Base-by-base conservation (phyloP, 1,284 basidiomycete genomes). In the Trametes pubescens region DNA sequence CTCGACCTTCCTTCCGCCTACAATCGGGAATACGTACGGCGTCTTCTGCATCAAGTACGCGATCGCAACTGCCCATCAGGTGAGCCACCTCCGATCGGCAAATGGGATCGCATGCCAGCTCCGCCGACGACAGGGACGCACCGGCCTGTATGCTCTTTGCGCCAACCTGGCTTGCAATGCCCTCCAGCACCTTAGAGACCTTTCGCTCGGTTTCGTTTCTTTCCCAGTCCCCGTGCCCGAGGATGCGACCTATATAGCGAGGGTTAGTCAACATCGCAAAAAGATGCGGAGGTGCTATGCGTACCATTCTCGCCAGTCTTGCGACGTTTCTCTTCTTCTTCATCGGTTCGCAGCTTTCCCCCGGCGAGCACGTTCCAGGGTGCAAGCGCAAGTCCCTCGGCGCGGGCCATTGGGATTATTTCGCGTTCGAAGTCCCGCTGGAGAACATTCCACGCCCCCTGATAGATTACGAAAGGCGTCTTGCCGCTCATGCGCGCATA, bases 401-500 rank as follows among this genome's bases (percentile, higher is more conserved):
- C 53, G 8, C 40, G 53, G 18, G 53, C 53, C 53, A 43, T 55
- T 8, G 53, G 53, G 26, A 55, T 46, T 16, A 55, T 55, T 5
- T 55, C 53, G 40, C 53, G 53, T 35, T 55, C 53, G 40, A 46
- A 55, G 40, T 55, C 53, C 18, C 53, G 40, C 40, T 55, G 1
- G 64, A 81, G 72, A 53, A 86, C 75, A 66, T 79, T 84, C 82
- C 83, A 88, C 16, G 69, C 66, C 22, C 85, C 86, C 72, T 88
- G 86, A 70, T 86, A 88, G 58, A 88, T 76, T 40, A 81, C 78
- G 64, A 88, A 88, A 7, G 80, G 84, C 1, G 83, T 79, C 71
- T 82, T 76, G 6, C 78, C 81, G 59, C 81, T 75, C 26, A 77
- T 76, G 1, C 73, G 70, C 22, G 86, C 86, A 65, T 86, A 87